Evolutionary conservation across 2,329 filamentous ascomycete species (phyloP).

Genomic region (Penicillium oxalicum): DNA sequence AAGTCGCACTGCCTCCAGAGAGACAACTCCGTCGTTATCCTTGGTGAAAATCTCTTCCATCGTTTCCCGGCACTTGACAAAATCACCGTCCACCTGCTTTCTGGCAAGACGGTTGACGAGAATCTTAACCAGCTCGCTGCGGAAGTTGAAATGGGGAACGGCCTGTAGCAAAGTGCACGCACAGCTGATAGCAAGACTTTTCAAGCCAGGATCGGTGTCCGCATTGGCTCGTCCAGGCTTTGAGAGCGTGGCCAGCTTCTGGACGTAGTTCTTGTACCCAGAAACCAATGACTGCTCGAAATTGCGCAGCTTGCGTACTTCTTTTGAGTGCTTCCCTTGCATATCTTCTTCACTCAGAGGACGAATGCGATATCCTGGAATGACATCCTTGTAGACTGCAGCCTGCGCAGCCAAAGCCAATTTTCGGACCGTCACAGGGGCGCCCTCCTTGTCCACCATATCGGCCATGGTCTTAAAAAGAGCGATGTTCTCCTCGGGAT

Average conservation of each 20-base stretch:
- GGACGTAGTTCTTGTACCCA: conserved; percentile 79
- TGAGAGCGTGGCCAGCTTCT: conserved; percentile 63
- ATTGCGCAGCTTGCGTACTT: conserved; percentile 71
- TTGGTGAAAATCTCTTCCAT: conserved; percentile 75
- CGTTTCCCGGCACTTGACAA: conserved; percentile 68
- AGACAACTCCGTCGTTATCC: conserved; percentile 84
- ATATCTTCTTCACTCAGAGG: conserved; percentile 68
- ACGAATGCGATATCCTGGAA: conserved; percentile 92
- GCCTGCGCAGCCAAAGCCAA: conserved; percentile 80
- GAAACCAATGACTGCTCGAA: conserved; percentile 85
- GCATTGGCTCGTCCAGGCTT: conserved; percentile 45
- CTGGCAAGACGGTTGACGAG: conserved; percentile 75
- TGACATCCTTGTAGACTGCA: conserved; percentile 89
- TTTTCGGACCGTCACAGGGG: conserved; percentile 69
- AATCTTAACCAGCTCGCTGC: conserved; percentile 79
- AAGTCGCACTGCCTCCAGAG: conserved; percentile 77
- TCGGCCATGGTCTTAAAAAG: conserved; percentile 72
- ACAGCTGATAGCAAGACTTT: conserved; percentile 75
- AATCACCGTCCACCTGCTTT: conserved; percentile 66
- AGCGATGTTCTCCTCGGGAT: conserved; percentile 82
- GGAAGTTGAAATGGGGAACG: conserved; percentile 97
- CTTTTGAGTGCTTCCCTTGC: conserved; percentile 80
- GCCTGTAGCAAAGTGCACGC: conserved; percentile 72
- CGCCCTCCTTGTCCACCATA: conserved; percentile 57
- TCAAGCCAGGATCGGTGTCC: conserved; percentile 43